Conservation (phyloP, 2,329 filamentous ascomycete species). For the Ascochyta lentis region DNA sequence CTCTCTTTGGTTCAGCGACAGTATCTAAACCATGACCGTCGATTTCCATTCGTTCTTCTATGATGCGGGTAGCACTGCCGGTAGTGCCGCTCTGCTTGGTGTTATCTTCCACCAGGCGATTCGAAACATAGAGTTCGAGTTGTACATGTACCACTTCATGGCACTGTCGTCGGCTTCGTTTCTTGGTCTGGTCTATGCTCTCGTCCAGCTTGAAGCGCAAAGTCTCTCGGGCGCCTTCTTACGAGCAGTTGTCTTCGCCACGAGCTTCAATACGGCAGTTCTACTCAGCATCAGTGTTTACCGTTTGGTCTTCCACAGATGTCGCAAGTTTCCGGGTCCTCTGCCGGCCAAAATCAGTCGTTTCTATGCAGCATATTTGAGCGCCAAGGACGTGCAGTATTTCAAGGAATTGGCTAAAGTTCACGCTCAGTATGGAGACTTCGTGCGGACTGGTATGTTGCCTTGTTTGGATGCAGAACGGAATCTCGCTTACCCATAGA, state of each 20-base stretch:
- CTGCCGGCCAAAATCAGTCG: conserved; percentile 31
- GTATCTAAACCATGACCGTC: neutral
- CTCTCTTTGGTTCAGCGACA: neutral
- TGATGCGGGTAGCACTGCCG: conserved; percentile 3
- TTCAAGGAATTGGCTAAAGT: conserved; percentile 37
- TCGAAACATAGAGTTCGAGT: conserved; percentile 30
- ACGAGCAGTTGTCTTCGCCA: conserved; percentile 15
- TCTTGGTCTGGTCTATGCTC: conserved; percentile 17
- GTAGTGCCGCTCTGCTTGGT: conserved; percentile 20
- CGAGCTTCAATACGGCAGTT: conserved; percentile 22
- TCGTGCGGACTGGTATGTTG: conserved; percentile 42
- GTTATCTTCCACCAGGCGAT: conserved; percentile 29
- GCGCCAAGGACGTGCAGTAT: conserved; percentile 37
- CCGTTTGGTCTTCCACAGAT: conserved; percentile 35
- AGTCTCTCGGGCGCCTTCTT: conserved; percentile 9
- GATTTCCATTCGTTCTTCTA: neutral
- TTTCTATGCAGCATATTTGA: conserved; percentile 36
- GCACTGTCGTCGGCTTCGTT: conserved; percentile 16
- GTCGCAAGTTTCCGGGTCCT: conserved; percentile 34
- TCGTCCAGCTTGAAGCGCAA: conserved; percentile 2
- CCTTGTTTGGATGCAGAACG: neutral
- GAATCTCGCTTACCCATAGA: neutral
- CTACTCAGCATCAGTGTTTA: conserved; percentile 33
- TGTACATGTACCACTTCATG: conserved; percentile 36
- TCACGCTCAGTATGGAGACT: conserved; percentile 44